Evolutionary conservation across 352 stramenopile species (phyloP).

Genomic region (Pythium volutum): DNA sequence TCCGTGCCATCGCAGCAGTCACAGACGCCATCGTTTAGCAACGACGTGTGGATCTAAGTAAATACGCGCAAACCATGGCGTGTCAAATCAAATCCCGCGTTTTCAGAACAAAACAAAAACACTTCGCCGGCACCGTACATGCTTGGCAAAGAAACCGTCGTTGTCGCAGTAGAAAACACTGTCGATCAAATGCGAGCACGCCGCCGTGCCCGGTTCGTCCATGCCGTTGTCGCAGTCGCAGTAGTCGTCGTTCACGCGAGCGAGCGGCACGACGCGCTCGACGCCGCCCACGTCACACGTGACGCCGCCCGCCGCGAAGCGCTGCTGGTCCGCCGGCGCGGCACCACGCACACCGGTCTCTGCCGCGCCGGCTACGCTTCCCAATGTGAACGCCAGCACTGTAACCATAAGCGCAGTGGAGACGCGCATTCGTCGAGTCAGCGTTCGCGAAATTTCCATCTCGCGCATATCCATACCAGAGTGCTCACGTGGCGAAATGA

Average conservation of each 20-base stretch:
- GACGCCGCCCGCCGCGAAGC: constrained; percentile 19
- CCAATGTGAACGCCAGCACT: background rate
- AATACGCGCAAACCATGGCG: background rate
- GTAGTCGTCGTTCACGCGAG: constrained; percentile 91
- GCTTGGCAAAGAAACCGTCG: constrained; percentile 59
- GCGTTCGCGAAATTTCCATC: constrained; percentile 10
- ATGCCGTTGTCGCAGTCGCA: constrained; percentile 91
- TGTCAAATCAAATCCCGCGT: background rate
- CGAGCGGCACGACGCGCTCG: constrained; percentile 45
- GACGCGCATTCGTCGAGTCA: background rate
- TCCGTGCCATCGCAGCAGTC: constrained; percentile 97
- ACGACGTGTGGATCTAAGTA: constrained; percentile 66
- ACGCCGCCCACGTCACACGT: constrained; percentile 20
- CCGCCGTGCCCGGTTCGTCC: constrained; percentile 87
- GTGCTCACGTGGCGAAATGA: constrained; percentile 18
- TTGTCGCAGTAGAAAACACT: constrained; percentile 70
- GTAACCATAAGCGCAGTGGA: background rate
- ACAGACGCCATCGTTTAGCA: constrained; percentile 94
- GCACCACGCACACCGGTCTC: constrained; percentile 39
- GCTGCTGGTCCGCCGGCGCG: constrained; percentile 35
- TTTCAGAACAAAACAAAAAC: too few species aligned
- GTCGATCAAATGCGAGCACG: constrained; percentile 62
- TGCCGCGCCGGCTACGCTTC: background rate
- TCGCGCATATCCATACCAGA: background rate
- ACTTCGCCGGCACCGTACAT: constrained; percentile 3